A percentile compares a stretch with the other conserved stretches of the same genome.
These are phyloP conservation scores for Cyclotella choctawhatcheeana DNA, from an alignment of 108 stramenopile genomes.

Conservation along the genomic window DNA sequence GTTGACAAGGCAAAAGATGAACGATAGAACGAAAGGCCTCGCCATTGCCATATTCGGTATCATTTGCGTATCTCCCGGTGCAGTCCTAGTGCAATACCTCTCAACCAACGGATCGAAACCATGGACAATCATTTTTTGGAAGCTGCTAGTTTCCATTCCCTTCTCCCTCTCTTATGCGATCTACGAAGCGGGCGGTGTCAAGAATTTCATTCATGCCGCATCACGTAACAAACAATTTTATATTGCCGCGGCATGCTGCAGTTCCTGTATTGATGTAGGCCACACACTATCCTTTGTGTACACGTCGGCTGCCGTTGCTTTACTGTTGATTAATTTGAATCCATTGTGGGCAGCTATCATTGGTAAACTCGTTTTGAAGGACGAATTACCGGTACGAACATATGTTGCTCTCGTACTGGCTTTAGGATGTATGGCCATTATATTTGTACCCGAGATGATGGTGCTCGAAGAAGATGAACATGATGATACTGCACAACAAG, in stretches of 20 bases:
- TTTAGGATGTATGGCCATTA: constrained; percentile 8
- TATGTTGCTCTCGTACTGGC: constrained; percentile 2
- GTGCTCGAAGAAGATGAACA: neutral
- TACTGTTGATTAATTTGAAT: constrained; percentile 18
- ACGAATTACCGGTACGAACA: constrained; percentile 10
- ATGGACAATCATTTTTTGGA: constrained; percentile 32
- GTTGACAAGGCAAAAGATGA: no score
- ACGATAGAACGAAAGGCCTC: constrained; percentile 20
- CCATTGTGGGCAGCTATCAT: constrained; percentile 19
- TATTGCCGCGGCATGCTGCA: neutral
- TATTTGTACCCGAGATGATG: constrained; percentile 21
- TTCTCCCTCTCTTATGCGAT: neutral
- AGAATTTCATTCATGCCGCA: neutral
- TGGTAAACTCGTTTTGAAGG: constrained; percentile 5
- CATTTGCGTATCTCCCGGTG: constrained; percentile 22
- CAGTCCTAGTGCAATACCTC: constrained; percentile 9
- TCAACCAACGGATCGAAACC: neutral
- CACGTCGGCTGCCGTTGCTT: constrained; percentile 16
- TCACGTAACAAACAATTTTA: neutral
- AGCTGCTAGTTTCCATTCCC: constrained; percentile 10
- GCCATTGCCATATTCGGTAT: constrained; percentile 10
- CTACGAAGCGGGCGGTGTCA: constrained; percentile 10
- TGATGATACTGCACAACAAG: neutral
- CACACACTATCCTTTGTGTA: constrained; percentile 20
- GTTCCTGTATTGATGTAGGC: constrained; percentile 5